phyloP scores from a whole-genome alignment of 768 basidiomycete species.

The Mycena vitilis region DNA sequence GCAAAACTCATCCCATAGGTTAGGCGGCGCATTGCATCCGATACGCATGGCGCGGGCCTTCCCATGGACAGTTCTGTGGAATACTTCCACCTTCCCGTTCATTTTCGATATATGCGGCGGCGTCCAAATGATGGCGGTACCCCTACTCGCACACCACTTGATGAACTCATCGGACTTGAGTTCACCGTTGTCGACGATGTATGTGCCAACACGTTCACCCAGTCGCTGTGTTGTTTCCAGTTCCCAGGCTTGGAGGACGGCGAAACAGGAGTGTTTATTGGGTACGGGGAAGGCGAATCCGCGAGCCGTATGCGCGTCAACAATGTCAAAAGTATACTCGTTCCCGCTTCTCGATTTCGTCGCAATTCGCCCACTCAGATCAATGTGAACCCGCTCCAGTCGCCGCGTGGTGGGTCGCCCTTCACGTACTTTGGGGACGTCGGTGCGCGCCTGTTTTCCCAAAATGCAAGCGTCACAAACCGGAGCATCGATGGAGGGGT shows the following conservation, averaged over 20 bases:
- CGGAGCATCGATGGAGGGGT: slow-evolving; percentile 2
- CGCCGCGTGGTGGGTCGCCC: slow-evolving; percentile 36
- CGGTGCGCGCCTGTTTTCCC: slow-evolving; percentile 50
- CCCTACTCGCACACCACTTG: slow-evolving; percentile 29
- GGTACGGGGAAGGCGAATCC: slow-evolving; percentile 48
- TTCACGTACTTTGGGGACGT: slow-evolving; percentile 45
- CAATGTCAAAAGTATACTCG: slow-evolving; percentile 47
- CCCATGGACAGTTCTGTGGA: too few relatives aligned
- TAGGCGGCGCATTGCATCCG: too few relatives aligned
- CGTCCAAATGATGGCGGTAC: slow-evolving; percentile 40
- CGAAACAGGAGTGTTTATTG: slow-evolving; percentile 42
- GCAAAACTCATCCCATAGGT: too few relatives aligned
- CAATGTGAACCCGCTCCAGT: slow-evolving; percentile 46
- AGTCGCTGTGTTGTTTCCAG: slow-evolving; percentile 38
- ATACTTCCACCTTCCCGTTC: slow-evolving; percentile 51
- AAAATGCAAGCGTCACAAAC: slow-evolving; percentile 44
- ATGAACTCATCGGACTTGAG: slow-evolving; percentile 31
- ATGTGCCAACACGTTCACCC: slow-evolving; percentile 29
- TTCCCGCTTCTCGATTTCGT: slow-evolving; percentile 41
- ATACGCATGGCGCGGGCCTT: too few relatives aligned
- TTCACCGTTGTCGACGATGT: slow-evolving; percentile 41
- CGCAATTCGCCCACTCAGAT: slow-evolving; percentile 41
- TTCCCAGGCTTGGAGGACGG: slow-evolving; percentile 44
- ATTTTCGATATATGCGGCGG: slow-evolving; percentile 48
- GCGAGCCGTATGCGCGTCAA: slow-evolving; percentile 47